Evolutionary conservation across 441 rosid genomes (phyloP).

Genomic region (Macaranga tanarius): DNA sequence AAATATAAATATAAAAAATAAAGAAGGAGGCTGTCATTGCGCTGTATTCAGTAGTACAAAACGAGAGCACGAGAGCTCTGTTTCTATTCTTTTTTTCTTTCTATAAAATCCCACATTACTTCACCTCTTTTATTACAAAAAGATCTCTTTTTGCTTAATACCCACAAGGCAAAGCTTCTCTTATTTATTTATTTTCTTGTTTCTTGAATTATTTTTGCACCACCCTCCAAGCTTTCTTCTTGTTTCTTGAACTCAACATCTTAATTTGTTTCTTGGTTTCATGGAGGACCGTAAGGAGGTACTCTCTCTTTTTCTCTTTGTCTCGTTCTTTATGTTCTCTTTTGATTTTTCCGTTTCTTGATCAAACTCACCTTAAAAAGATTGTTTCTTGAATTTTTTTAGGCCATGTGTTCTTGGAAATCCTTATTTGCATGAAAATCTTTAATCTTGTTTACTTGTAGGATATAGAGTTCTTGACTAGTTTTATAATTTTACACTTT

Average conservation of each 20-base stretch:
- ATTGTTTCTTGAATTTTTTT: not conserved
- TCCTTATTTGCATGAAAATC: not conserved
- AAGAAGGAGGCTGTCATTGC: not conserved
- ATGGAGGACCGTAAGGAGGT: slow-evolving; percentile 75
- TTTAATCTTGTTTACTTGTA: not conserved
- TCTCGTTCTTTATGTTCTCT: not conserved
- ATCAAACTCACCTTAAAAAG: not conserved
- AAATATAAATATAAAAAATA: not conserved
- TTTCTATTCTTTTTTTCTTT: not conserved
- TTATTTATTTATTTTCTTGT: not conserved
- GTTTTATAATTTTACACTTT: not conserved
- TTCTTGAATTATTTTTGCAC: too few relatives aligned
- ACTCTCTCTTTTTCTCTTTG: slow-evolving; percentile 8
- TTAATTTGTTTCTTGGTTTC: slow-evolving; percentile 1
- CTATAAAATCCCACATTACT: not conserved
- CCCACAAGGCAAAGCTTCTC: not conserved
- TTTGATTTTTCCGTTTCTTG: not conserved
- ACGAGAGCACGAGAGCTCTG: too few relatives aligned
- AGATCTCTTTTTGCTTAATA: not conserved
- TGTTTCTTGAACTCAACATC: not conserved
- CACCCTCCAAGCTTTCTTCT: not conserved
- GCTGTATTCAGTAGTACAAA: not conserved
- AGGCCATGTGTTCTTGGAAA: too few relatives aligned
- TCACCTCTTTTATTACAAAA: too few relatives aligned
- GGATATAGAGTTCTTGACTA: too few relatives aligned